Base-by-base conservation (phyloP, 2,329 filamentous ascomycete genomes). In the Apiospora pterosperma region DNA sequence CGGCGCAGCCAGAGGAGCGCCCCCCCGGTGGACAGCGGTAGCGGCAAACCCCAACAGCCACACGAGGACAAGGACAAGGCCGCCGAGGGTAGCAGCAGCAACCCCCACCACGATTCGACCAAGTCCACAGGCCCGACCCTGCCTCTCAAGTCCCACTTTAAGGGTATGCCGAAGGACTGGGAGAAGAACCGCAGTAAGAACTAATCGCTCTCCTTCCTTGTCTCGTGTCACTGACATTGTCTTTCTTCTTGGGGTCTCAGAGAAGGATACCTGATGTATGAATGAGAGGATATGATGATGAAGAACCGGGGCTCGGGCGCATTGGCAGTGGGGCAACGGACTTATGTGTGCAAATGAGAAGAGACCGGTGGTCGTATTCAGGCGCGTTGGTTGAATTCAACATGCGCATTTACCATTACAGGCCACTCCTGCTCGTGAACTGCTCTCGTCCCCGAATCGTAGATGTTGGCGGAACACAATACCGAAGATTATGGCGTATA, bases 121-220 rank as follows among this genome's bases (percentile, higher is more conserved):
- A 16, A 48, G 7, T 21, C 39, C 19, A 48, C 60, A 31, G 23
- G 59, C 48, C 63, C 63, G 21, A 61, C 61, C 28, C 36, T 42
- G 28, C 36, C 48, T 16, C 48, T 55, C 16, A 55, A 55, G 42
- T 62, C 59, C n/a, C 63, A 64, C 38, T 64, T 64, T 25, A 41
- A 41, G 23, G 63, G 63, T n/a, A 41, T 64, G 63, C 63, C 63
- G 10, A 64, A 62, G 28, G 59, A 64, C 14, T 64, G 63, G 63
- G 59, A 61, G 28, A 62, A 42, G 25, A 64, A 64, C 59, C n/a
- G n/a, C 4, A 36, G 34, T 60, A 60, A 39, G 34, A 5, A 39
- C 19, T 16, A n/a, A n/a, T n/a, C n/a, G n/a, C n/a, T n/a, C n/a
- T n/a, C n/a, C n/a, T n/a, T n/a, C n/a, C n/a, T n/a, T n/a, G n/a